Evolutionary conservation across 2,329 filamentous ascomycete genomes (phyloP).

Genomic region (Colletotrichum orchidophilum): DNA sequence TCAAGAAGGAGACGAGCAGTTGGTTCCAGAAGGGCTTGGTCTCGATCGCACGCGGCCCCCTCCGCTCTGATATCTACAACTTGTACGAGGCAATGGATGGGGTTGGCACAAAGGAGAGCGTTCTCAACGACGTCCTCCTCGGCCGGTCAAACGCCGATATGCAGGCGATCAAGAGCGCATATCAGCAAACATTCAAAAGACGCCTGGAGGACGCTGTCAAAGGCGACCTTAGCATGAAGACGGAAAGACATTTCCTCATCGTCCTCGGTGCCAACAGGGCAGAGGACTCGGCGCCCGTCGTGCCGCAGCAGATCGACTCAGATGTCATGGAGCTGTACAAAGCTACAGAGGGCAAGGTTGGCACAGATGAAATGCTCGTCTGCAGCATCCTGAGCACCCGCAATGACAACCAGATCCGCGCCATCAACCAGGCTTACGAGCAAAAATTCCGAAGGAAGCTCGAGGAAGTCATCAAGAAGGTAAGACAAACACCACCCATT

Average conservation of each 20-base stretch:
- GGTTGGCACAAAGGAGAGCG: constrained; percentile 83
- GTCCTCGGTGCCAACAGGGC: constrained; percentile 78
- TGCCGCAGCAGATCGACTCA: constrained; percentile 76
- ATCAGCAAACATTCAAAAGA: constrained; percentile 72
- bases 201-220: constrained; percentile 78
- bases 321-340: constrained; percentile 82
- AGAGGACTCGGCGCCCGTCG: constrained; percentile 80
- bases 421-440: constrained; percentile 80
- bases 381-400: constrained; percentile 80
- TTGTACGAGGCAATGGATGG: constrained; percentile 80
- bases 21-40: constrained; percentile 81
- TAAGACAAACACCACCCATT: constrained; percentile 44
- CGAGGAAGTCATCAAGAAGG: constrained; percentile 77
- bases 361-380: constrained; percentile 79
- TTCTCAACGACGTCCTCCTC: constrained; percentile 88
- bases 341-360: constrained; percentile 77
- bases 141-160: constrained; percentile 88
- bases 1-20: constrained; percentile 79
- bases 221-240: constrained; percentile 85
- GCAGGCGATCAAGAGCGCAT: constrained; percentile 83
- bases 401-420: constrained; percentile 85
- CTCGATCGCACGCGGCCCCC: constrained; percentile 80
- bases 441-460: constrained; percentile 76
- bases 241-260: constrained; percentile 84
- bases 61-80: constrained; percentile 78